Conservation (phyloP, 2,329 filamentous ascomycete genomes). For the Clonostachys sp. region DNA sequence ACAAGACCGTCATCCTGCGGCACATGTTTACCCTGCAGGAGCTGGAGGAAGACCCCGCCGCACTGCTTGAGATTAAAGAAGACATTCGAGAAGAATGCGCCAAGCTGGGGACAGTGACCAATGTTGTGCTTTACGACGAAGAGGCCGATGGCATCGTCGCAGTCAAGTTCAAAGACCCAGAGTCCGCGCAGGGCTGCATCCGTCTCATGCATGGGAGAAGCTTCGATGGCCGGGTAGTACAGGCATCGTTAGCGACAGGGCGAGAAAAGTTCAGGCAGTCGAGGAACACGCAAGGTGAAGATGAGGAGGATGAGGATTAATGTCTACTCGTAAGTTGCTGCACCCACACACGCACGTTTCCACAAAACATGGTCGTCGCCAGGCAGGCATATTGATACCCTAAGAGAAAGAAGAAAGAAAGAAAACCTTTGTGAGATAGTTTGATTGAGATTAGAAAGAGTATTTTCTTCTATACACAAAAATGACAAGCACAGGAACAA, state of each 20-base stretch:
- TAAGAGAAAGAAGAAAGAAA: not conserved
- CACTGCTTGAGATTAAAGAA: conserved; percentile 86
- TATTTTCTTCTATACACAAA: not conserved
- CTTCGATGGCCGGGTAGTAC: conserved; percentile 69
- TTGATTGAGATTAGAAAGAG: not conserved
- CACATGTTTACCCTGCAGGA: conserved; percentile 90
- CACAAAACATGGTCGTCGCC: not conserved
- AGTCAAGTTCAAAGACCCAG: conserved; percentile 71
- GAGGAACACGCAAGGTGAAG: too few species aligned
- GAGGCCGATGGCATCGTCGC: conserved; percentile 82
- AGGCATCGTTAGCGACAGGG: conserved; percentile 67
- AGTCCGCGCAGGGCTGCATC: conserved; percentile 70
- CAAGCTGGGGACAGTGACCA: conserved; percentile 83
- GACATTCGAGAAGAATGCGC: conserved; percentile 88
- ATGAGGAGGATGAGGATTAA: too few species aligned
- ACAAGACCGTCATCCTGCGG: conserved; percentile 82
- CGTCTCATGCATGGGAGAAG: conserved; percentile 73
- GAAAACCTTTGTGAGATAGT: not conserved
- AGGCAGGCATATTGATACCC: not conserved
- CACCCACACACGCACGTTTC: not conserved
- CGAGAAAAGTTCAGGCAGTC: conserved; percentile 55
- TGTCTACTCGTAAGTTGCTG: too few species aligned
- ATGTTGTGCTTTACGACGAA: conserved; percentile 84
- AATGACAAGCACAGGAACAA: not conserved
- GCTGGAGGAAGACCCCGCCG: conserved; percentile 78